Base-by-base conservation (phyloP, 805 yeast genomes). In the Metschnikowia kunwiensis region DNA sequence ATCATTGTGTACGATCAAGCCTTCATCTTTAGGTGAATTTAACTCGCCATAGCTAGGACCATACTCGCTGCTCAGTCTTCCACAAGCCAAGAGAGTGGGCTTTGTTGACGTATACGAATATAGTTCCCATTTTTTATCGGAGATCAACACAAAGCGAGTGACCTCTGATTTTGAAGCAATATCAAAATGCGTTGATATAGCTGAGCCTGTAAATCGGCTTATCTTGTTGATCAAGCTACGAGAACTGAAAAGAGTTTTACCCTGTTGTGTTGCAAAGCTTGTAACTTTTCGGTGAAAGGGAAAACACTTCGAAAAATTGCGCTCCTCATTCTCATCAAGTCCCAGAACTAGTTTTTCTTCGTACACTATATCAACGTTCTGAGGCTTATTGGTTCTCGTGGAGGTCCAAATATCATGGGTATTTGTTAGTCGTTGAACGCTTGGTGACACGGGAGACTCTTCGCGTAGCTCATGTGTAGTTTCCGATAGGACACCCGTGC, bases 51-150 rank as follows among this genome's bases (percentile, higher is more conserved):
- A 66, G 42, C 55, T 60, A 1, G 61, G 49, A 0, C 93, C 94
- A 56, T 70, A 80, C 39, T 83, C 88, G 2, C 88, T 89, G 24
- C 74, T 70, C 43, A 71, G 69, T 44, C 72, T 76, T 1, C 95
- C 95, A 50, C 84, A 77, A 43, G 84, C 84, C 11, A 75, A 46
- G 17, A 86, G 51, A 5, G 35, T 42, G 0, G 96, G 96, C 31
- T 46, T 53, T 4, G 32, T 24, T 5, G 68, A 67, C 0, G 38
- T 21, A 13, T 81, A 71, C n/a, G 67, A 60, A 52, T 74, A 86
- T 5, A 86, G 78, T 54, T 82, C 85, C 87, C 93, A 87, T 50
- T 75, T 75, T 43, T 75, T 74, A 17, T 82, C 82, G 3, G 79
- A 70, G 4, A 87, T 63, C 3, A 88, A 60, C 0, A 77, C 89